A percentile compares a stretch with the other conserved stretches of the same genome.
Conservation (phyloP, 139 green algal species). For the Picochlorum sp. region DNA sequence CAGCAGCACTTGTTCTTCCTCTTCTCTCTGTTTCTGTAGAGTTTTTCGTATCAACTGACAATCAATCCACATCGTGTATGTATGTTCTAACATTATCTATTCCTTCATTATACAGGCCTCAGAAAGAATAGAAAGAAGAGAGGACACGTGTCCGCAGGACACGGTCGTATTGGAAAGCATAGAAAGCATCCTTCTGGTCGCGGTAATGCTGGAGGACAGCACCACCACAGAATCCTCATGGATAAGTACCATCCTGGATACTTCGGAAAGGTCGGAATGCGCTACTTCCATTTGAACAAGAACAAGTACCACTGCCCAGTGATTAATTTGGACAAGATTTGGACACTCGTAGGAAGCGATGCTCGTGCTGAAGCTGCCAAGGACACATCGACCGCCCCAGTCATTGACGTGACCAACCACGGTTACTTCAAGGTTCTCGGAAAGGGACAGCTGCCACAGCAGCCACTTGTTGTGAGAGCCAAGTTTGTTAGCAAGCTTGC, state of each 20-base stretch:
- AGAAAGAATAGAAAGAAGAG: conserved; percentile 98
- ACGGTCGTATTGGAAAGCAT: conserved; percentile 99
- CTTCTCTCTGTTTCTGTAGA: no score
- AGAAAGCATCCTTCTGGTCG: conserved; percentile 95
- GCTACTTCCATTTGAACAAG: conserved; percentile 92
- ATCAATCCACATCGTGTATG: no score
- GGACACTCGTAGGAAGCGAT: conserved; percentile 76
- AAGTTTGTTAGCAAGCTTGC: conserved; percentile 97
- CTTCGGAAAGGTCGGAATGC: conserved; percentile 99
- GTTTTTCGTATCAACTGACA: no score
- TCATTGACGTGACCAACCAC: conserved; percentile 97
- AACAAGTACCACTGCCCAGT: conserved; percentile 95
- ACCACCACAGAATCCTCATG: conserved; percentile 98
- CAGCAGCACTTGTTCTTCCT: no score
- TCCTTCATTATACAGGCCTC: conserved; percentile 35
- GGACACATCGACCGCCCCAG: conserved; percentile 61
- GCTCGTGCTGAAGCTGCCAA: conserved; percentile 61
- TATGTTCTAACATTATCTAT: not conserved
- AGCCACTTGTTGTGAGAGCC: conserved; percentile 93
- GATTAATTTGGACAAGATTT: conserved; percentile 98
- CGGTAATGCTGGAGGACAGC: conserved; percentile 98
- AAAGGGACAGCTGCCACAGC: conserved; percentile 89
- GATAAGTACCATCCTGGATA: conserved; percentile 97
- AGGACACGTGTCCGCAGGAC: conserved; percentile 92
- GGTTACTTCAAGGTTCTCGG: conserved; percentile 92